phyloP scores from a whole-genome alignment of 2,329 filamentous ascomycete species.

The Aureobasidium sp. region DNA sequence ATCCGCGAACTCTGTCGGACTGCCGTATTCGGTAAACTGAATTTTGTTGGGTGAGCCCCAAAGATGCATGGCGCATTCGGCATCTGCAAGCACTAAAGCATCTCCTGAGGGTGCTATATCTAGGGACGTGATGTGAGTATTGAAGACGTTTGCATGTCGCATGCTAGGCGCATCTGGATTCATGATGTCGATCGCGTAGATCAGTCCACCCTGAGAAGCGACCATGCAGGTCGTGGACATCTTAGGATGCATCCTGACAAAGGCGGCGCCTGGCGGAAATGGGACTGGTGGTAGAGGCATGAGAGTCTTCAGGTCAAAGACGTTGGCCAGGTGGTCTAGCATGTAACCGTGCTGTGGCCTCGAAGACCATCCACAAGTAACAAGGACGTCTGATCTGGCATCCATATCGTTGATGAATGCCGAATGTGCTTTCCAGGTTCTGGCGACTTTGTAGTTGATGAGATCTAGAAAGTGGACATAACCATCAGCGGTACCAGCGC shows the following conservation, averaged over 20 bases:
- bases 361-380: slow-evolving; percentile 88
- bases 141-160: slow-evolving; percentile 68
- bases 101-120: slow-evolving; percentile 85
- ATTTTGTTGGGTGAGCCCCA: slow-evolving; percentile 84
- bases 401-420: slow-evolving; percentile 95
- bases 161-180: slow-evolving; percentile 84
- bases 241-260: slow-evolving; percentile 91
- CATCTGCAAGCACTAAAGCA: slow-evolving; percentile 71
- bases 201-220: slow-evolving; percentile 81
- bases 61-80: slow-evolving; percentile 68
- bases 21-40: slow-evolving; percentile 74
- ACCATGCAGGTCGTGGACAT: slow-evolving; percentile 94
- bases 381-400: slow-evolving; percentile 85
- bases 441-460: slow-evolving; percentile 65
- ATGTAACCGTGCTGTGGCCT: slow-evolving; percentile 72
- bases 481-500: slow-evolving; percentile 76
- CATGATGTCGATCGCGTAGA: slow-evolving; percentile 93
- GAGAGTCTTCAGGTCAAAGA: slow-evolving; percentile 91
- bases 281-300: slow-evolving; percentile 82
- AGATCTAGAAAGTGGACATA: slow-evolving; percentile 81
- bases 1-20: slow-evolving; percentile 69
- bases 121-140: slow-evolving; percentile 64
- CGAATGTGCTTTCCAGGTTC: slow-evolving; percentile 83
- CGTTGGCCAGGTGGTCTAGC: slow-evolving; percentile 86
- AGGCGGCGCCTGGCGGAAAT: slow-evolving; percentile 84